Conservation (phyloP, 2,329 filamentous ascomycete species). For the Cytospora piceicola region DNA sequence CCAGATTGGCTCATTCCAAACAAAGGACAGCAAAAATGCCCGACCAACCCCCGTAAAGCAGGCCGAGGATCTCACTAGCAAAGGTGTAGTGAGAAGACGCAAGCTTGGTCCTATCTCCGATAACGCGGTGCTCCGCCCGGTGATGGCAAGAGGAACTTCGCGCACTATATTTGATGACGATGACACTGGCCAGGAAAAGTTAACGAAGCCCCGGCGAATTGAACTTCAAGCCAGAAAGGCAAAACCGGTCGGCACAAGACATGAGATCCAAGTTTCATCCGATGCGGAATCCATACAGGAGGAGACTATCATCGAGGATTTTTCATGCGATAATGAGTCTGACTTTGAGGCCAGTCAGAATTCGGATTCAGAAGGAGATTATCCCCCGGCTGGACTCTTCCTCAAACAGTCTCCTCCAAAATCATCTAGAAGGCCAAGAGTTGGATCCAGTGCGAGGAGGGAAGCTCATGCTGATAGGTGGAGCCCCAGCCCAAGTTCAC, state of each 20-base stretch:
- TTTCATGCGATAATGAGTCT: slow-evolving; percentile 24
- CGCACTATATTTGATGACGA: slow-evolving; percentile 5
- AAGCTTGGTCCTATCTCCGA: slow-evolving; percentile 23
- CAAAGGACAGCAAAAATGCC: not conserved
- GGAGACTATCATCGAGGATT: slow-evolving; percentile 27
- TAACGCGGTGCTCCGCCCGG: slow-evolving; percentile 21
- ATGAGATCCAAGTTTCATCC: slow-evolving; percentile 1
- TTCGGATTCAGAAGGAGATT: slow-evolving; percentile 17
- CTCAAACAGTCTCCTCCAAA: slow-evolving; percentile 14
- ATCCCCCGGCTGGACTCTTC: not conserved
- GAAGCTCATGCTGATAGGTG: not conserved
- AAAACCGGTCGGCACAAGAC: not conserved
- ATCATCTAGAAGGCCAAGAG: not conserved
- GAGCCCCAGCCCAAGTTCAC: slow-evolving; percentile 26
- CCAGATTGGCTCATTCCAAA: slow-evolving; percentile 33
- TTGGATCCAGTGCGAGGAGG: not conserved
- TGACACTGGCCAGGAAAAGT: not conserved
- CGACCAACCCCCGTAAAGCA: not conserved
- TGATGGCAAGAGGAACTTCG: not conserved
- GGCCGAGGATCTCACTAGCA: not conserved
- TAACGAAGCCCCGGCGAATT: slow-evolving; percentile 14
- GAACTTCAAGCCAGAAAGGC: slow-evolving; percentile 16
- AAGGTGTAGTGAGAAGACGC: slow-evolving; percentile 22
- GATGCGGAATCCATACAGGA: slow-evolving; percentile 25
- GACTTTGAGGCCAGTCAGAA: slow-evolving; percentile 17